Percentiles rank a stretch among this genome's conserved stretches.
Conservation (phyloP, 2,329 filamentous ascomycete genomes). For the Neopestalotiopsis clavispora region DNA sequence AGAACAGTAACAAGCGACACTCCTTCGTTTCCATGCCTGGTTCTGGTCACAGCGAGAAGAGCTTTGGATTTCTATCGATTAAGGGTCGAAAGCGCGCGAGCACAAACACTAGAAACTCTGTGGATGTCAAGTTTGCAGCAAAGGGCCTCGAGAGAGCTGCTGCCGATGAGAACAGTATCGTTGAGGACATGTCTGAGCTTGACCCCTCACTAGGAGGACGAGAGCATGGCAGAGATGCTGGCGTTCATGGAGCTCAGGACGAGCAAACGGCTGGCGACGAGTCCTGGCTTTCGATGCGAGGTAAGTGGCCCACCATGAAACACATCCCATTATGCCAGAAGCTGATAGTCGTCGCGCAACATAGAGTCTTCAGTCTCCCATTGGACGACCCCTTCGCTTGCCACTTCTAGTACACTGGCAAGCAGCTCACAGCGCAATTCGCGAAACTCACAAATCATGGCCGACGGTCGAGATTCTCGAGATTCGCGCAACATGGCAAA, state of each 20-base stretch:
- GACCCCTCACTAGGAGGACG: background rate
- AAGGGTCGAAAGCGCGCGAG: slow-evolving; percentile 37
- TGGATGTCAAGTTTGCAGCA: slow-evolving; percentile 8
- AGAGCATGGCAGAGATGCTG: slow-evolving; percentile 13
- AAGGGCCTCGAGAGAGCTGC: slow-evolving; percentile 7
- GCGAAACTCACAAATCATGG: background rate
- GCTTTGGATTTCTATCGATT: slow-evolving; percentile 49
- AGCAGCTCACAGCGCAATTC: slow-evolving; percentile 32
- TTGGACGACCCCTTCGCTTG: slow-evolving; percentile 44
- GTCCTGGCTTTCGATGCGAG: slow-evolving; percentile 40
- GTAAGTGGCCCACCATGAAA: slow-evolving; percentile 29
- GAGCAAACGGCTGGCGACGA: slow-evolving; percentile 25
- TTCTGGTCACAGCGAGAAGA: slow-evolving; percentile 44
- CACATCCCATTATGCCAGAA: background rate
- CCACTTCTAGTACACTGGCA: slow-evolving; percentile 38
- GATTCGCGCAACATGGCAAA: slow-evolving; percentile 22
- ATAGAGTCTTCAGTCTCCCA: slow-evolving; percentile 51
- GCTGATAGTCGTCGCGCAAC: background rate
- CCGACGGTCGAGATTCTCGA: background rate
- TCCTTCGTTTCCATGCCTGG: slow-evolving; percentile 49
- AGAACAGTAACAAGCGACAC: slow-evolving; percentile 32
- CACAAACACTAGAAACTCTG: background rate
- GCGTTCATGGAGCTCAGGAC: slow-evolving; percentile 23
- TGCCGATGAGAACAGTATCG: too few relatives aligned
- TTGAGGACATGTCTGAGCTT: background rate